phyloP scores from a whole-genome alignment of 148 eudicot genomes.

The Salicornia ramosissima region DNA sequence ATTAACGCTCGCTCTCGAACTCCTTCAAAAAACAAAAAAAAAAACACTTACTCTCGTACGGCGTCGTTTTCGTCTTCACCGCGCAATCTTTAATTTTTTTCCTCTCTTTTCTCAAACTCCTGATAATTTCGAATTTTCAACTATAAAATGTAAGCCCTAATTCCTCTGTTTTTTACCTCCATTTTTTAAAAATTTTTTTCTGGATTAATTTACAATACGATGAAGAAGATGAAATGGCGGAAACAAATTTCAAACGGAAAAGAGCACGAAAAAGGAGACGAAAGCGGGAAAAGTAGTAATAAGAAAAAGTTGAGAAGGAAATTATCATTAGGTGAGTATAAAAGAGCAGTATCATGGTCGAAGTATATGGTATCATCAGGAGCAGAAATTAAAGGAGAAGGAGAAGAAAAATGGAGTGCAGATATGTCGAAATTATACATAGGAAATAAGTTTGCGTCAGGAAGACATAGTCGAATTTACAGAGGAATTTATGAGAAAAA shows the following conservation, averaged over 20 bases:
- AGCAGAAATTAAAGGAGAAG: slow-evolving; percentile 73
- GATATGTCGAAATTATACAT: slow-evolving; percentile 88
- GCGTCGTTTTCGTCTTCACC: not conserved
- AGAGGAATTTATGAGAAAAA: slow-evolving; percentile 76
- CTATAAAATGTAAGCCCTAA: not conserved
- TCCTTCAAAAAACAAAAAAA: too few relatives aligned
- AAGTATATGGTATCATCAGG: slow-evolving; percentile 83
- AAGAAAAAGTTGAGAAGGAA: slow-evolving; percentile 46
- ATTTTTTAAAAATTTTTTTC: not conserved
- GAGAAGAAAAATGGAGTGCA: slow-evolving; percentile 84
- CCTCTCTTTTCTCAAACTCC: not conserved
- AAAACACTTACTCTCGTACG: not conserved
- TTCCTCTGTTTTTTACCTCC: not conserved
- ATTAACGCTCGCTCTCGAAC: not conserved
- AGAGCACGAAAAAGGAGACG: not conserved
- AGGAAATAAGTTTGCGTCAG: slow-evolving; percentile 79
- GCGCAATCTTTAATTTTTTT: not conserved
- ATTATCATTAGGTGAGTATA: slow-evolving; percentile 76
- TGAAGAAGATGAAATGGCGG: slow-evolving; percentile 73
- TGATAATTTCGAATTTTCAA: not conserved
- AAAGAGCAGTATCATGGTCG: slow-evolving; percentile 84
- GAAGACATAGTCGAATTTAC: slow-evolving; percentile 88
- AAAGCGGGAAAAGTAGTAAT: not conserved
- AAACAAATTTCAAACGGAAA: slow-evolving; percentile 40
- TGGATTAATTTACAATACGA: not conserved